phyloP scores from a whole-genome alignment of 2,329 filamentous ascomycete genomes.

The Xylariomycetidae sp. region DNA sequence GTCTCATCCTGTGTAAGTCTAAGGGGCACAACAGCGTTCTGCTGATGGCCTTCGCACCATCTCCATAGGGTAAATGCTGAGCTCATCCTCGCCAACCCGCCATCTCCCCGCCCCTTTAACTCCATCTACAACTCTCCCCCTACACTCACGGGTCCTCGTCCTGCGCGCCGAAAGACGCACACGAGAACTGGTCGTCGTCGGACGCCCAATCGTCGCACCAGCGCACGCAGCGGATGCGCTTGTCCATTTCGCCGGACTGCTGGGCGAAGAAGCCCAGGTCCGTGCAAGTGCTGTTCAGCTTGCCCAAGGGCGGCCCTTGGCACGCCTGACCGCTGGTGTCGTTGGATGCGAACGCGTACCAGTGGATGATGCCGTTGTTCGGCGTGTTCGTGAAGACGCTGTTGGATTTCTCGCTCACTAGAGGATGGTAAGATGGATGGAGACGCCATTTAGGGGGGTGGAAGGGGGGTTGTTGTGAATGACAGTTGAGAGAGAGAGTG shows the following conservation, averaged over 20 bases:
- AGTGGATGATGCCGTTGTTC: constrained; percentile 17
- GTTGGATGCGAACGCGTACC: constrained; percentile 13
- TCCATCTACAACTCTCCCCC: too few relatives aligned
- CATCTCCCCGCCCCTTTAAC: too few relatives aligned
- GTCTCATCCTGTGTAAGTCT: too few relatives aligned
- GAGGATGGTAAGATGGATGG: too few relatives aligned
- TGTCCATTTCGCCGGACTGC: background rate
- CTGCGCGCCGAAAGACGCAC: constrained; percentile 8
- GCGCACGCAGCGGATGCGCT: constrained; percentile 10
- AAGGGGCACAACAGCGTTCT: too few relatives aligned
- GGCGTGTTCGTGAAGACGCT: constrained; percentile 11
- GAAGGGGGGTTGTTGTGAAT: background rate
- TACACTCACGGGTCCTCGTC: too few relatives aligned
- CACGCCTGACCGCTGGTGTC: constrained; percentile 7
- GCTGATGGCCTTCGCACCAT: too few relatives aligned
- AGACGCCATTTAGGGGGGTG: too few relatives aligned
- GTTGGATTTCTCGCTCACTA: constrained; percentile 14
- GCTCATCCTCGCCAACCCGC: too few relatives aligned
- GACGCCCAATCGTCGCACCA: constrained; percentile 12
- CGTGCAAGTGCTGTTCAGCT: constrained; percentile 8
- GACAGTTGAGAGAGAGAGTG: background rate
- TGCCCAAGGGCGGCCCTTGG: constrained; percentile 10
- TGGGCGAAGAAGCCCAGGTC: constrained; percentile 5
- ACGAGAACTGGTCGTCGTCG: constrained; percentile 7
- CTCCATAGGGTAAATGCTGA: too few relatives aligned